Percentiles rank a stretch among this genome's conserved stretches.
These are phyloP conservation scores for Albatrellus ellisii DNA, from an alignment of 768 basidiomycete species.

Conservation along the genomic window DNA sequence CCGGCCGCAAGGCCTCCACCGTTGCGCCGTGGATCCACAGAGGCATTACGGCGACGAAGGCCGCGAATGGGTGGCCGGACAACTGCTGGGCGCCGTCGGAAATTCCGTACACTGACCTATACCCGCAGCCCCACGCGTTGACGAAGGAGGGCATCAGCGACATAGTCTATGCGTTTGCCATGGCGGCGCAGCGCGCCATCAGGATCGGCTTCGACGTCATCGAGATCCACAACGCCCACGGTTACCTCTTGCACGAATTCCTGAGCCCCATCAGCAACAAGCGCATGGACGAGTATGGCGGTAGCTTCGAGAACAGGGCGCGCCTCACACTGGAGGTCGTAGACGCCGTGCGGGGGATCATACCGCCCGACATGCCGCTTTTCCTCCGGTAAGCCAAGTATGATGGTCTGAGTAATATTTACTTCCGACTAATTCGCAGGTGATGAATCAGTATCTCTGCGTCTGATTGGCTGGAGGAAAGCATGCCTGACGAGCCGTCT, in stretches of 20 bases:
- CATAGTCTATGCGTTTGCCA: constrained; percentile 25
- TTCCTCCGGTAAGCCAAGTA: constrained; percentile 42
- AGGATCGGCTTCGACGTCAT: constrained; percentile 12
- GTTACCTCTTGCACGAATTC: constrained; percentile 21
- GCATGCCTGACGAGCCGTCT: constrained; percentile 41
- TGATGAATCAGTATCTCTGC: constrained; percentile 40
- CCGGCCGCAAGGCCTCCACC: constrained; percentile 62
- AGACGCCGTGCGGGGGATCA: constrained; percentile 45
- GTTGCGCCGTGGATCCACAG: constrained; percentile 44
- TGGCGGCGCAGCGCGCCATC: constrained; percentile 20
- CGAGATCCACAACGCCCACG: constrained; percentile 18
- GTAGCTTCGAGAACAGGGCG: constrained; percentile 34
- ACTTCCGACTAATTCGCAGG: constrained; percentile 3
- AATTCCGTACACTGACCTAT: constrained; percentile 23
- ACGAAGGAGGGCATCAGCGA: constrained; percentile 23
- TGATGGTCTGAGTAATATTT: background rate
- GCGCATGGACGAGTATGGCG: constrained; percentile 37
- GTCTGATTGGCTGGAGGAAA: constrained; percentile 59
- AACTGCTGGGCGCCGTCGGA: constrained; percentile 22
- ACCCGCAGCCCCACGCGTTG: constrained; percentile 26
- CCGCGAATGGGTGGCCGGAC: constrained; percentile 26
- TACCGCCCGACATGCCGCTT: constrained; percentile 53
- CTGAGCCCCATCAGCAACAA: constrained; percentile 28
- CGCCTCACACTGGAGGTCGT: constrained; percentile 51
- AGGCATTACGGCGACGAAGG: constrained; percentile 22